Conservation (phyloP, 2,329 filamentous ascomycete genomes). For the Calonectria multiphialidica region DNA sequence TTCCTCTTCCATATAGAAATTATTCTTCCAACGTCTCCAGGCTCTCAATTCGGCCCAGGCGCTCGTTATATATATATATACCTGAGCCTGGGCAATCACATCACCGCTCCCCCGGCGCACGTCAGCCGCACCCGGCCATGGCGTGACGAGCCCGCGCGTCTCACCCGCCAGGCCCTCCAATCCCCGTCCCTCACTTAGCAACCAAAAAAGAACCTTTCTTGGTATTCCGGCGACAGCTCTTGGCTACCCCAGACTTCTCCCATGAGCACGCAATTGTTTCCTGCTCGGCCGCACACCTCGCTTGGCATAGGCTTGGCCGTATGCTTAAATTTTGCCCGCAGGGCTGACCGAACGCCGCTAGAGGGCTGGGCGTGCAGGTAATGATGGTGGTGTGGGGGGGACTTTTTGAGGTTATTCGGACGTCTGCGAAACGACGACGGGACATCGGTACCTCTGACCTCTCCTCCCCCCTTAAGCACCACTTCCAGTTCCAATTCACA, state of each 20-base stretch:
- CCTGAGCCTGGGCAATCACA: not conserved
- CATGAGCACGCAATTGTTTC: not conserved
- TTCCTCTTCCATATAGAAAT: not conserved
- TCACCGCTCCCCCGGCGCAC: conserved; percentile 12
- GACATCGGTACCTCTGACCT: not conserved
- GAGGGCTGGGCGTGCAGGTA: conserved; percentile 3
- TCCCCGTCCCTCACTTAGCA: not conserved
- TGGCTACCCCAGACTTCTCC: not conserved
- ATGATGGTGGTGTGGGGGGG: not conserved
- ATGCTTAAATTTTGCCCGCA: not conserved
- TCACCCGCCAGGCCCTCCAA: not conserved
- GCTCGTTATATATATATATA: not conserved
- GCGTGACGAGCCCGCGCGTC: not conserved
- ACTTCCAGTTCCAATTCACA: not conserved
- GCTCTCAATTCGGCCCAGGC: not conserved
- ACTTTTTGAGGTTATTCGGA: conserved; percentile 23
- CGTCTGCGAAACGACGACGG: not conserved
- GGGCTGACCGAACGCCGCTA: not conserved
- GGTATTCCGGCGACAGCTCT: not conserved
- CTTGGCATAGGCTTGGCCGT: not conserved
- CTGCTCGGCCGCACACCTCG: not conserved
- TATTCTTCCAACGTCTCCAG: not conserved
- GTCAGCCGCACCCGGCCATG: conserved; percentile 18
- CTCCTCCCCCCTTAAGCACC: not conserved
- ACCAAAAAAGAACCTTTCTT: not conserved